phyloP scores from a whole-genome alignment of 2,329 filamentous ascomycete species.

The Macrophomina pseudophaseolina region DNA sequence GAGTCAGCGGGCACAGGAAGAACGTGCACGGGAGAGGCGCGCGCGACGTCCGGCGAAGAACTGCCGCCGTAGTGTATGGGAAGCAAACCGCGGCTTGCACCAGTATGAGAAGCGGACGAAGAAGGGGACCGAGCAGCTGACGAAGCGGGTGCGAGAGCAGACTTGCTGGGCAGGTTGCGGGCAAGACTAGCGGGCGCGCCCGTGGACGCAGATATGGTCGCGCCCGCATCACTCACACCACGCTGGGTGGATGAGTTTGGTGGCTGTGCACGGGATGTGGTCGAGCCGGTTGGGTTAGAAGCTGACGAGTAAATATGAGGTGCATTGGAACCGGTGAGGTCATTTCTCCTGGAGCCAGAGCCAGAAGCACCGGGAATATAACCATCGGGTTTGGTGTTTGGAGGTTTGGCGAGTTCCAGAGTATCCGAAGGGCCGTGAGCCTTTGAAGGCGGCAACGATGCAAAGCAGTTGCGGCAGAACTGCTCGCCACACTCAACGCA shows the following conservation, averaged over 20 bases:
- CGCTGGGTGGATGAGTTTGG: background rate
- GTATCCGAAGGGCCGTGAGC: conserved; percentile 24
- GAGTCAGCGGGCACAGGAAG: background rate
- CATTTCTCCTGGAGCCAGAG: background rate
- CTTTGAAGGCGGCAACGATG: conserved; percentile 23
- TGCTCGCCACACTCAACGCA: conserved; percentile 44
- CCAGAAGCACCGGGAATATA: background rate
- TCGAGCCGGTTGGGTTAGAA: background rate
- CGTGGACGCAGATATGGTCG: background rate
- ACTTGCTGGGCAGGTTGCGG: background rate
- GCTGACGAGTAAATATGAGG: no score
- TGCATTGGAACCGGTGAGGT: background rate
- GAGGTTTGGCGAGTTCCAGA: background rate
- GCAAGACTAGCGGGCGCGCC: background rate
- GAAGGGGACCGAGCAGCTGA: background rate
- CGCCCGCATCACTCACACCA: background rate
- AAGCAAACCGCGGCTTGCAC: background rate
- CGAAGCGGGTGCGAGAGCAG: background rate
- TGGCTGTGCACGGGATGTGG: background rate
- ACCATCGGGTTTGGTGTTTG: background rate
- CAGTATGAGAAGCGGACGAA: background rate
- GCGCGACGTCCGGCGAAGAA: background rate
- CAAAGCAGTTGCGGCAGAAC: conserved; percentile 38
- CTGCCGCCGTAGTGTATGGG: background rate
- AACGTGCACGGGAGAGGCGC: no score